Evolutionary conservation across 805 yeast species (phyloP).

Genomic region (Candida ovalis): DNA sequence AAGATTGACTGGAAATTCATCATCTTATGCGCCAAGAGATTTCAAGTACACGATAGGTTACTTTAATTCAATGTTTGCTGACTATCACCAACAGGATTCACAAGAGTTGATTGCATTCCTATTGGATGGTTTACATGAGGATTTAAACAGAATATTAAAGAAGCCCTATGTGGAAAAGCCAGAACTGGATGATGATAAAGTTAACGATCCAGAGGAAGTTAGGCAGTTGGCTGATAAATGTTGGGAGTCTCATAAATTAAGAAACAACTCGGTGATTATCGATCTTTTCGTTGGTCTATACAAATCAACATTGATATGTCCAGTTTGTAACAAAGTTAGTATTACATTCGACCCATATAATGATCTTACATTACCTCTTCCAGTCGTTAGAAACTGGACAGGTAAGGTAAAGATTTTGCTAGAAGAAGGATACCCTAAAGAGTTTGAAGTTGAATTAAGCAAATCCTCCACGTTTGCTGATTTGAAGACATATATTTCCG

Average conservation of each 20-base stretch:
- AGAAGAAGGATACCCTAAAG: slow-evolving; percentile 44
- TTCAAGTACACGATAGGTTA: slow-evolving; percentile 79
- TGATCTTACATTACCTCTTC: slow-evolving; percentile 86
- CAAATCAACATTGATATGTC: slow-evolving; percentile 86
- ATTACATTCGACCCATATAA: slow-evolving; percentile 92
- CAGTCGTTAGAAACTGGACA: slow-evolving; percentile 69
- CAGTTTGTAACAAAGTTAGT: slow-evolving; percentile 72
- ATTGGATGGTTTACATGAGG: slow-evolving; percentile 88
- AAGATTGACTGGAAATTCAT: slow-evolving; percentile 16
- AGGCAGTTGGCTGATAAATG: slow-evolving; percentile 64
- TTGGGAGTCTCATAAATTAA: slow-evolving; percentile 72
- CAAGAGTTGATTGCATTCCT: slow-evolving; percentile 89
- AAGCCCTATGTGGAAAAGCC: slow-evolving; percentile 92
- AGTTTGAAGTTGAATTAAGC: slow-evolving; percentile 68
- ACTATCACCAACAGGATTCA: slow-evolving; percentile 86
- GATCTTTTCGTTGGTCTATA: slow-evolving; percentile 90
- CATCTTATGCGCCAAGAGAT: slow-evolving; percentile 58
- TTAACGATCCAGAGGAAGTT: slow-evolving; percentile 49
- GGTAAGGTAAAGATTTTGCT: slow-evolving; percentile 62
- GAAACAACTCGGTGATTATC: slow-evolving; percentile 81
- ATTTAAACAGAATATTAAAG: slow-evolving; percentile 72
- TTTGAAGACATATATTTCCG: slow-evolving; percentile 57
- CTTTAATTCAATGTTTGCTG: slow-evolving; percentile 73
- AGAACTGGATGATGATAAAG: slow-evolving; percentile 62
- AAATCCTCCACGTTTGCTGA: slow-evolving; percentile 63